Evolutionary conservation across 2,329 filamentous ascomycete genomes (phyloP), one percentile per base, ranked within the genome.

Genomic region (Didymella pinodella): DNA sequence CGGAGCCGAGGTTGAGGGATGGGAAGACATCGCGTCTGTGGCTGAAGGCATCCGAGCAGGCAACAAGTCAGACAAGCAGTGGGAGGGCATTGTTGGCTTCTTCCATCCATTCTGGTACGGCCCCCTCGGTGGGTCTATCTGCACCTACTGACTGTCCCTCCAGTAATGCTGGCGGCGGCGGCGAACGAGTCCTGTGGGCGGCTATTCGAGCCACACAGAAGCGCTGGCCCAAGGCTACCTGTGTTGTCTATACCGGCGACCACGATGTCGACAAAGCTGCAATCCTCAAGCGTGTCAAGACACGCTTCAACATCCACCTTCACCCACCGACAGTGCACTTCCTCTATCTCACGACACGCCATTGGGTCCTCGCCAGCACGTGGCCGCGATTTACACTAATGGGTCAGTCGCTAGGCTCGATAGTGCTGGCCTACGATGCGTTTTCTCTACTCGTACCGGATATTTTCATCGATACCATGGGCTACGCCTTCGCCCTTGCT

Each of bases 381-480:
- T 99, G 93, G 87, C 93, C 94, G 16, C 90, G 88, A 71, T 95
- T 98, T 78, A 99, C 95, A 0, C 86, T 99, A 4, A 83, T 97
- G 3, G 93, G 94, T n/a, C 95, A 99, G 77, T 96, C 92, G 2
- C 73, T 98, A 3, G 95, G 95, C 41, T 97, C 93, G 6, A 74
- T 99, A 45, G 75, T 97, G 28, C 83, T 99, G 53, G 93, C 91
- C 26, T 95, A 92, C 83, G 94, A 99, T 72, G 94, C 94, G 11
- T 95, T 99, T 75, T 89, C 87, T n/a, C 86, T 97, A 2, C 84
- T 98, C 2, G 91, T 94, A 0, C 95, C 95, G 0, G 95, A 99
- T 75, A 85, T 98, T 51, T 97, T 98, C 75, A 84, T 99, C 68
- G 95, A 99, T 74, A 99, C 95, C 2, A 97, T 99, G 93, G 95